Percentiles rank a stretch among this genome's conserved stretches.
Conservation (phyloP, 2,329 filamentous ascomycete species). For the Helminthosporium solani region DNA sequence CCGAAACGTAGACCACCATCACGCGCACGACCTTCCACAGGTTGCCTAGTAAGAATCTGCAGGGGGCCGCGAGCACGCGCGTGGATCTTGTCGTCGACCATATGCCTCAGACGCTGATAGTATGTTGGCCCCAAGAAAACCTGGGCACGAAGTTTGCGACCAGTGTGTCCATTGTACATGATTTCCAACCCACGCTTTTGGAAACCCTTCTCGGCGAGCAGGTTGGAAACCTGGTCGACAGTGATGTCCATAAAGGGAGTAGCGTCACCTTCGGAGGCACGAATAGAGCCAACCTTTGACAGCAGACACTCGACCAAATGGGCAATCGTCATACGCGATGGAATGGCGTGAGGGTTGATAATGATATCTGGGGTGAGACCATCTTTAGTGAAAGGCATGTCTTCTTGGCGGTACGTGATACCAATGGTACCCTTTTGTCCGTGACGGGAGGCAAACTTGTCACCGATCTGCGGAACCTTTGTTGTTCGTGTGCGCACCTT, state of each 20-base stretch:
- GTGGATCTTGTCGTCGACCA: constrained; percentile 99
- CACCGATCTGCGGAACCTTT: constrained; percentile 96
- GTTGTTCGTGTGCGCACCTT: constrained; percentile 97
- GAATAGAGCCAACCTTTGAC: constrained; percentile 90
- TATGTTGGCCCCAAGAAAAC: constrained; percentile 98
- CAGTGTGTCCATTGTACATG: constrained; percentile 98
- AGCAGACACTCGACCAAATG: constrained; percentile 99
- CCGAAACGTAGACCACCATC: constrained; percentile 98
- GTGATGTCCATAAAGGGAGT: constrained; percentile 98
- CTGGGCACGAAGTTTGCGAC: constrained; percentile 87
- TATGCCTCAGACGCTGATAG: constrained; percentile 97
- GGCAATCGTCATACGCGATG: constrained; percentile 99
- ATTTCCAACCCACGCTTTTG: constrained; percentile 97
- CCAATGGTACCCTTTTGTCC: constrained; percentile 99
- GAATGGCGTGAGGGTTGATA: constrained; percentile 99
- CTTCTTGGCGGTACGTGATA: constrained; percentile 95
- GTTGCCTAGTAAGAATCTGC: constrained; percentile 95
- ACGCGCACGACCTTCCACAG: constrained; percentile 95
- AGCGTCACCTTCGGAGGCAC: constrained; percentile 93
- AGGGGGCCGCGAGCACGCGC: constrained; percentile 95
- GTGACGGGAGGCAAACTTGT: constrained; percentile 99
- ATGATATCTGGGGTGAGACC: constrained; percentile 93
- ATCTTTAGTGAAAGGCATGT: constrained; percentile 96
- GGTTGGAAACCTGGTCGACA: constrained; percentile 84
- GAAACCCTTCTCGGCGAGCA: constrained; percentile 87